Percentiles rank a stretch among this genome's conserved stretches.
These are phyloP conservation scores for Eucalyptus virginea DNA, from an alignment of 345 rosid genomes.

Conservation along the genomic window DNA sequence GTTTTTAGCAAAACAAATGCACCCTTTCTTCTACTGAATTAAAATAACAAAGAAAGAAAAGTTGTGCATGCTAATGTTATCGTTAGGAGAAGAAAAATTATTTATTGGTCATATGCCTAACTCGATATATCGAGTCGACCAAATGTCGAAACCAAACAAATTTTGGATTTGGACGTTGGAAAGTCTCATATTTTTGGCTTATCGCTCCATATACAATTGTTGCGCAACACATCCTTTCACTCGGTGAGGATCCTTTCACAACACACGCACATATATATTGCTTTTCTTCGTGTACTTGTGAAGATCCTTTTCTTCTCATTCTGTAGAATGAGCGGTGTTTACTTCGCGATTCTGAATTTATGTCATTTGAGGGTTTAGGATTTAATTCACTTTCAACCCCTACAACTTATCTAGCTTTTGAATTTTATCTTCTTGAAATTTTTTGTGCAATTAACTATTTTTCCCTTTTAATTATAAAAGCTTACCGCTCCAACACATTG, in stretches of 20 bases:
- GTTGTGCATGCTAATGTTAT: background rate
- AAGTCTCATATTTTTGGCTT: background rate
- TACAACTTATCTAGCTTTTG: background rate
- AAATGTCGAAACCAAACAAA: background rate
- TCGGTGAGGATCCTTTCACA: no score
- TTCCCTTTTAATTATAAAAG: background rate
- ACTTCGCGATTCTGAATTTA: background rate
- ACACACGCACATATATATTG: no score
- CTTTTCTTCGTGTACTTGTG: background rate
- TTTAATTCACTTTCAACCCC: background rate
- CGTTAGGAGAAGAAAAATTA: background rate
- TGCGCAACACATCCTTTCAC: no score
- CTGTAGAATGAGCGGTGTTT: background rate
- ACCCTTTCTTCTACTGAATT: background rate
- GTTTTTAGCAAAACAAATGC: background rate
- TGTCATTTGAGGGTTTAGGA: background rate
- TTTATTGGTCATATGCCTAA: background rate
- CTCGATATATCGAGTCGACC: background rate
- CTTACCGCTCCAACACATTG: background rate
- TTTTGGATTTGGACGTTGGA: background rate
- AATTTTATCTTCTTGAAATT: background rate
- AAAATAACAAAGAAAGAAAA: background rate
- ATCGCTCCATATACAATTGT: background rate
- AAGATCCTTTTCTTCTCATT: background rate
- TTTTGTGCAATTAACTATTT: background rate